Evolutionary conservation across 306 rosid species (phyloP).

Genomic region (Hippophae tibetana): DNA sequence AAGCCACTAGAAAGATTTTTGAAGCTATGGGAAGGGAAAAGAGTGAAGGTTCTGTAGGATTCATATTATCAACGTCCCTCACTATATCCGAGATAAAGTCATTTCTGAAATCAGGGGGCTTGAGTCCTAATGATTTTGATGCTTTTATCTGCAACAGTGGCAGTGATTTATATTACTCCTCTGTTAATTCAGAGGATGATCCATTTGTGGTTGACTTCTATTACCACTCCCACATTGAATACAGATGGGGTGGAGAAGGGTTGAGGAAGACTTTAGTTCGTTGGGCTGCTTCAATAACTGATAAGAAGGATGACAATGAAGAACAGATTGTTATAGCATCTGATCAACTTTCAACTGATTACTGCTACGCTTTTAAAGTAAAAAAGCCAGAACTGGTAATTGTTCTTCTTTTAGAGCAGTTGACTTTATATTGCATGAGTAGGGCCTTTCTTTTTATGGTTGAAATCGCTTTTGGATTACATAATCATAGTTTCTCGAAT

Average conservation of each 20-base stretch:
- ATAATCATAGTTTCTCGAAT: neutral
- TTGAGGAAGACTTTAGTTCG: slow-evolving; percentile 87
- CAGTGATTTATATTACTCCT: slow-evolving; percentile 94
- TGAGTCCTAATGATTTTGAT: slow-evolving; percentile 79
- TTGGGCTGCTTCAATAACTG: slow-evolving; percentile 63
- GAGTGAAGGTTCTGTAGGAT: slow-evolving; percentile 82
- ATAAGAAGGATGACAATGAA: slow-evolving; percentile 37
- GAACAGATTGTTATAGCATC: slow-evolving; percentile 55
- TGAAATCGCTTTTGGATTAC: slow-evolving; percentile 6
- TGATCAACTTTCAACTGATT: slow-evolving; percentile 86
- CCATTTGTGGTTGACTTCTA: slow-evolving; percentile 88
- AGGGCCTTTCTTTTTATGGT: neutral
- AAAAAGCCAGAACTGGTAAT: slow-evolving; percentile 63
- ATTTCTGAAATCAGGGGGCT: slow-evolving; percentile 63
- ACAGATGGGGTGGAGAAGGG: slow-evolving; percentile 99
- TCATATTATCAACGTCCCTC: slow-evolving; percentile 81
- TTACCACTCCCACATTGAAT: slow-evolving; percentile 94
- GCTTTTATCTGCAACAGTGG: slow-evolving; percentile 98
- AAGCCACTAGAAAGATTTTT: slow-evolving; percentile 55
- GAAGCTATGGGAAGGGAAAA: slow-evolving; percentile 68
- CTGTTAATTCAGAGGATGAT: slow-evolving; percentile 64
- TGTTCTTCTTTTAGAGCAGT: slow-evolving; percentile 5
- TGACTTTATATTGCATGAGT: slow-evolving; percentile 15
- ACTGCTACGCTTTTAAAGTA: slow-evolving; percentile 84
- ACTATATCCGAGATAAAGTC: slow-evolving; percentile 78